Base-by-base conservation (phyloP, 805 yeast species). In the Yamadazyma philogaea region DNA sequence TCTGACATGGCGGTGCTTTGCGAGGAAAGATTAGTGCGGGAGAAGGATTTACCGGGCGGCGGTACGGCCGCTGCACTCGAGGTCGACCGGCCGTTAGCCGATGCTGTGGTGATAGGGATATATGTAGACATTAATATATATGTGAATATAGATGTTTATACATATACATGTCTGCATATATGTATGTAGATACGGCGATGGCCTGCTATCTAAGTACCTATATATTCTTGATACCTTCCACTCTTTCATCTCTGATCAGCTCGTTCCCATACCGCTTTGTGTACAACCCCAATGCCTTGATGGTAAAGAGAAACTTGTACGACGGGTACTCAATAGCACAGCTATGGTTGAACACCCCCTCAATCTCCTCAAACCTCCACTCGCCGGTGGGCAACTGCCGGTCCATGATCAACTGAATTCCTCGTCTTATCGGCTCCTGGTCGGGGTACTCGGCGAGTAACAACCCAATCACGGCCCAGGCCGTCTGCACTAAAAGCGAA, bases 311-410 rank as follows among this genome's bases (percentile, higher is more conserved):
- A 55, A 83, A 91, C 64, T 84, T 81, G 64, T 93, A 93, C 55
- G 88, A 87, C 30, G 98, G 98, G 60, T 93, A 93, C 62, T 93
- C 98, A 56, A 93, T 93, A 2, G 93, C 96, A 68, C 95, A 70
- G 40, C 68, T 66, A 58, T 93, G 97, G 61, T 93, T 93, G 73
- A 93, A 93, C 0, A 93, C 97, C 34, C 99, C 99, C 63, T 91
- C 98, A 20, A 86, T 81, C 22, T 79, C 84, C 54, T 91, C 96
- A 54, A 77, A 81, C 43, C 74, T 68, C 88, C 95, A 93, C 49
- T 87, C 93, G 2, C 99, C 99, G 20, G 81, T 78, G 0, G 68
- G 53, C 28, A 72, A 59, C 58, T 93, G 99, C 49, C 87, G 70
- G 1, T 66, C 53, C 70, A 86, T 77, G 37, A 93, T 55, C 24